Evolutionary conservation across 805 yeast species (phyloP), one percentile per base, ranked within the genome.

Genomic region (Metschnikowia proteae): DNA sequence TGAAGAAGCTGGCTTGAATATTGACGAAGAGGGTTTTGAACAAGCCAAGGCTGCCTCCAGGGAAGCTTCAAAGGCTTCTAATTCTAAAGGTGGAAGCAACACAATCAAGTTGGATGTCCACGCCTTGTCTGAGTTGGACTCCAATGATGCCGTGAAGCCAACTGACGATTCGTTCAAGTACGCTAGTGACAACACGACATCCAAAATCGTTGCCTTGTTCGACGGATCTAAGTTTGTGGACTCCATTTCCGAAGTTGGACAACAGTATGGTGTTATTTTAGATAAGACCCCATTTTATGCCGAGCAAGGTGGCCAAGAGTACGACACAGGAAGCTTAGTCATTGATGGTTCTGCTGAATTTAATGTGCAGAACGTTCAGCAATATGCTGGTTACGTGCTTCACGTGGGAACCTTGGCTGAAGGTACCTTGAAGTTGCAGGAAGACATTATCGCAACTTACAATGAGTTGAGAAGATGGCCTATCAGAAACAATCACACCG

Each of bases 301-400:
- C 44, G 99, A 94, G 74, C 95, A 88, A 71, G 99, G 99, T 82
- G 99, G 99, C 64, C 99, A 94, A 77, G 97, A 90, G 70, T 86
- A 79, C 63, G 99, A 94, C 67, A 86, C 95, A 38, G 99, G 99
- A 71, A 86, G 81, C 68, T 78, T 94, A 56, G 91, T 89, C 45
- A 82, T 89, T 61, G 97, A 91, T 64, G 97, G 95, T 40, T 71
- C 71, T 58, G 76, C 91, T 48, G 96, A 92, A 67, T 92, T 94
- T 70, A 83, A 81, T 50, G 98, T 94, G 51, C 85, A 83, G 55
- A 90, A 94, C 63, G 97, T 90, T 44, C 99, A 94, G 74, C 75
- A 76, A 38, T 94, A 90, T 64, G 97, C 86, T 51, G 99, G 99
- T 51, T 94, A 87, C 62, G 96, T 94, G 26, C 81, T 94, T 66